Evolutionary conservation across 2,329 filamentous ascomycete species (phyloP).

Genomic region (Talaromyces sp.): DNA sequence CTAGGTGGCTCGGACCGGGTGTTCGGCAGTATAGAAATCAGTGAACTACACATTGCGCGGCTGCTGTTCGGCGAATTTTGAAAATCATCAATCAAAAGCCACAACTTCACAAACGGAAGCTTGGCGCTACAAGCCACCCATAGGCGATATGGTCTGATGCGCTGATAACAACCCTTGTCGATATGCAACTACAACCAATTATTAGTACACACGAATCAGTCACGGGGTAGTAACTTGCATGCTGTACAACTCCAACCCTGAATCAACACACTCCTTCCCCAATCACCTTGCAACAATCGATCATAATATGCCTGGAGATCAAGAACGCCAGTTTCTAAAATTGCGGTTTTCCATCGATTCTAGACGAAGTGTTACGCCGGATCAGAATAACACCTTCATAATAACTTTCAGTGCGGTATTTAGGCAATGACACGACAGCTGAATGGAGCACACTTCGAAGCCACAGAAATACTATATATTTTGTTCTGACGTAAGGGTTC

Average conservation of each 20-base stretch:
- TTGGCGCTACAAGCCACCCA: constrained; percentile 1
- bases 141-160: constrained; percentile 2
- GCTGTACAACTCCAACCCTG: constrained; percentile 2
- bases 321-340: too few species aligned
- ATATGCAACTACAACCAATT: constrained; percentile 1
- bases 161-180: constrained; percentile 7
- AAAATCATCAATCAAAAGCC: background rate
- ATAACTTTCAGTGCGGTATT: background rate
- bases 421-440: background rate
- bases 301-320: background rate
- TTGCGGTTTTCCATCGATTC: background rate
- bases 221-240: background rate
- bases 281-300: background rate
- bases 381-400: background rate
- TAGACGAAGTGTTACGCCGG: background rate
- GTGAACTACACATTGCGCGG: too few species aligned
- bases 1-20: background rate
- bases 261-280: background rate
- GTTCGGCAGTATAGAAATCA: background rate
- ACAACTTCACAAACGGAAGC: constrained; percentile 1
- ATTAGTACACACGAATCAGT: background rate
- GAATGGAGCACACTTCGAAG: background rate
- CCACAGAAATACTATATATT: background rate
- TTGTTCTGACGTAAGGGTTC: background rate
- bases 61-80: too few species aligned